Base-by-base conservation (phyloP, 805 yeast species). In the Yarrowia sp. region DNA sequence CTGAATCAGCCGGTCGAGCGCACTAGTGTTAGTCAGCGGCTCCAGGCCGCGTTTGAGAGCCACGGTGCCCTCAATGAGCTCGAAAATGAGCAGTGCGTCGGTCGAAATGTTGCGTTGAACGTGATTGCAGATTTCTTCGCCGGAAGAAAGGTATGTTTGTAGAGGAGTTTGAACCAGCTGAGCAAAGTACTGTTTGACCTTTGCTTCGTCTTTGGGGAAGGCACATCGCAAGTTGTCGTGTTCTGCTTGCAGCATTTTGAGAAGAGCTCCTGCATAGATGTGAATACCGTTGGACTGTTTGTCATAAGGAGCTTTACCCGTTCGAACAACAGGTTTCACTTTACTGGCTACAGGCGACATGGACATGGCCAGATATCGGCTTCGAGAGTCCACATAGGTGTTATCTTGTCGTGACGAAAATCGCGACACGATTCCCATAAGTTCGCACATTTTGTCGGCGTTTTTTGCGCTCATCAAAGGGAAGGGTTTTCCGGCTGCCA, bases 261-360 rank as follows among this genome's bases (percentile, higher is more conserved):
- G 71, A 7, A 86, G 71, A 1, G 85, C 87, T 47, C 81, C 83
- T 9, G 84, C 80, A 71, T 84, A 87, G 48, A 74, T 74, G 9
- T 76, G 76, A 38, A 88, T 80, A 8, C 90, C 88, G 73, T 81
- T 85, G 60, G 82, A 80, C 4, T 86, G 90, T 72, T 80, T 84
- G 71, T 83, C 86, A 74, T 83, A 89, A 1, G 84, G 88, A 10
- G 77, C 79, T 15, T 68, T 69, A 13, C 67, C 47, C 8, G 67
- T 63, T 18, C 61, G 61, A 10, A 66, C 44, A 1, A 67, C 51
- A 41, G 68, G 66, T 9, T 47, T 65, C 31, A 43, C 15, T 71
- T 36, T 66, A 33, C 15, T 68, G 64, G 44, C 70, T 68, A 15
- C 64, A 64, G 32, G 67, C 66, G 55, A 73, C 31, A 45, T 66